Percentiles rank a stretch among this genome's conserved stretches.
Conservation (phyloP, 179 eudicot species). For the Heliamphora pulchella region DNA sequence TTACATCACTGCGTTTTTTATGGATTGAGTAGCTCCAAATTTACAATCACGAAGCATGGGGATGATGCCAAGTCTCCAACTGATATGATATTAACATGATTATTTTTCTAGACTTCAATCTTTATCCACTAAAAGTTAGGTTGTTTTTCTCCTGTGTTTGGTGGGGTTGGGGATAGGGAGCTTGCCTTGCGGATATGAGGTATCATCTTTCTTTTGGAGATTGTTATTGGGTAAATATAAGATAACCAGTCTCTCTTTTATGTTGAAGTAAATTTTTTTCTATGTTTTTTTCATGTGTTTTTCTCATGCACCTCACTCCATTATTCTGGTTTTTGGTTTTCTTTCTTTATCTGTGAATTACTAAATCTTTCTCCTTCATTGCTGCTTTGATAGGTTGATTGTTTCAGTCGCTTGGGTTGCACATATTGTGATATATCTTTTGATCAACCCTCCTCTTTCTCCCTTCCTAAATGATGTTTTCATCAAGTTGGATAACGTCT, state of each 20-base stretch:
- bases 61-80: not conserved
- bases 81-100: not conserved
- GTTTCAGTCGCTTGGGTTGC: slow-evolving; percentile 96
- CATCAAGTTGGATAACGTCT: slow-evolving; percentile 79
- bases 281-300: not conserved
- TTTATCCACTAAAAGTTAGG: not conserved
- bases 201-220: not conserved
- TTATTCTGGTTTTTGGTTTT: not conserved
- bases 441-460: slow-evolving; percentile 85
- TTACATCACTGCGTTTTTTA: no score
- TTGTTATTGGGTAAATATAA: not conserved
- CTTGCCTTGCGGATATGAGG: not conserved
- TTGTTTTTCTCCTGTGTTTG: not conserved
- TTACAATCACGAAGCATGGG: not conserved
- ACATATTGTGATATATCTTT: slow-evolving; percentile 85
- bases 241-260: not conserved
- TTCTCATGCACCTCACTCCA: not conserved
- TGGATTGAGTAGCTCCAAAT: not conserved
- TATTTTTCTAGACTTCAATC: not conserved
- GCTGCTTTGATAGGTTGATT: slow-evolving; percentile 59
- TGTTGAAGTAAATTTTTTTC: not conserved
- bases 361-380: not conserved
- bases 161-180: not conserved
- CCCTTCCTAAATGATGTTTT: slow-evolving; percentile 85
- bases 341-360: not conserved